Percentiles rank a stretch among this genome's conserved stretches.
Evolutionary conservation across 2,329 filamentous ascomycete species (phyloP).

Genomic region (Byssoonygena ceratinophila): DNA sequence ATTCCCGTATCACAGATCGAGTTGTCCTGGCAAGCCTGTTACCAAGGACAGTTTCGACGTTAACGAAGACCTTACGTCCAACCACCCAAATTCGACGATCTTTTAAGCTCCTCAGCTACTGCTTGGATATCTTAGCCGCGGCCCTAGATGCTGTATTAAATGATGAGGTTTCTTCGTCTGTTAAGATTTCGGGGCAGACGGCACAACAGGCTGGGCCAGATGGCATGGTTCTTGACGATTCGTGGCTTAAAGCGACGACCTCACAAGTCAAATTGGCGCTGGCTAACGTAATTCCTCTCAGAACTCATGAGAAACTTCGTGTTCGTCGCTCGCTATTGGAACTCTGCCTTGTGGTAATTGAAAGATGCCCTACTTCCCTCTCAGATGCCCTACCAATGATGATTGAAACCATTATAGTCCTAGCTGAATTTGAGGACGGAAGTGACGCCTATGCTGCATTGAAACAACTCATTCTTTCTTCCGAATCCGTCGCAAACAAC

Average conservation of each 20-base stretch:
- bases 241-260: constrained; percentile 72
- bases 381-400: constrained; percentile 58
- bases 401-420: constrained; percentile 67
- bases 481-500: constrained; percentile 50
- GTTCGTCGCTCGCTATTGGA: constrained; percentile 57
- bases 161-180: constrained; percentile 30
- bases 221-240: constrained; percentile 36
- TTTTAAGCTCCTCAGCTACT: constrained; percentile 53
- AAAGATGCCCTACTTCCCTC: constrained; percentile 67
- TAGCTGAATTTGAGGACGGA: constrained; percentile 45
- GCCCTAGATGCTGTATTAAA: constrained; percentile 39
- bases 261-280: constrained; percentile 76
- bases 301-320: constrained; percentile 57
- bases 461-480: constrained; percentile 51
- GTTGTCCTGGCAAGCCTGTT: constrained; percentile 75
- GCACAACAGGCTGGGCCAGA: constrained; percentile 25
- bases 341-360: constrained; percentile 64
- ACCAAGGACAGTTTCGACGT: constrained; percentile 72
- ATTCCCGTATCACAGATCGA: constrained; percentile 55
- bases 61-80: constrained; percentile 64
- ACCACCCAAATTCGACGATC: constrained; percentile 52
- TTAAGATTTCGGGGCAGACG: constrained; percentile 10
- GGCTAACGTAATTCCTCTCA: constrained; percentile 63
- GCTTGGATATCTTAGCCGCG: constrained; percentile 48
- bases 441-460: constrained; percentile 38